Evolutionary conservation across 169 alveolate species (phyloP).

Genomic region (Eimeria tenella): DNA sequence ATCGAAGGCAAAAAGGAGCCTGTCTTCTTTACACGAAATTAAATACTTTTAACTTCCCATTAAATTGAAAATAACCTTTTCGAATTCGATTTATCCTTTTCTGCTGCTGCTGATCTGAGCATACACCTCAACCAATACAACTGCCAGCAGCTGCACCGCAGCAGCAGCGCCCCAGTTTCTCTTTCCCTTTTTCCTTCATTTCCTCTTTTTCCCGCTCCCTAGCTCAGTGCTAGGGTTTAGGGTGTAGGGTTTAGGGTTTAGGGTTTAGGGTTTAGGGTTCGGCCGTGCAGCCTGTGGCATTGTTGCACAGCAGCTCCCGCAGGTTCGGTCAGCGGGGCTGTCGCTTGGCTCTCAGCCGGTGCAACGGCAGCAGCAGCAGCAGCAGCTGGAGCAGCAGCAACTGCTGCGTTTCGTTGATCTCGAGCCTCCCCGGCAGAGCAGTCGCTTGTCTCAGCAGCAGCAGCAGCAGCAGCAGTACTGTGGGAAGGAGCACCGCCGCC

Average conservation of each 20-base stretch:
- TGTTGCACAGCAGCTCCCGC: neutral
- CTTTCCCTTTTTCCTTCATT: neutral
- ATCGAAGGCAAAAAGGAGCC: too few relatives aligned
- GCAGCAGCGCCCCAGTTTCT: neutral
- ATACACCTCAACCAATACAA: too few relatives aligned
- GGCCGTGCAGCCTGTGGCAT: neutral
- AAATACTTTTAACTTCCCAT: too few relatives aligned
- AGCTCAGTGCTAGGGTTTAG: neutral
- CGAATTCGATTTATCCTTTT: too few relatives aligned
- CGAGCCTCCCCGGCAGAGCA: neutral
- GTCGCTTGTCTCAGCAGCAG: neutral
- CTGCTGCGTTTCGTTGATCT: neutral
- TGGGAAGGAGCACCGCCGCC: neutral
- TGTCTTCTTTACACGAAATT: too few relatives aligned
- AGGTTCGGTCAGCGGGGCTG: neutral
- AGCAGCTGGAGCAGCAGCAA: neutral
- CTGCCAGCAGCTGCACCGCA: too few relatives aligned
- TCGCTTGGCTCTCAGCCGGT: neutral
- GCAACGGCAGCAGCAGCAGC: neutral
- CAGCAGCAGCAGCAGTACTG: neutral
- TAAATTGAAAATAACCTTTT: too few relatives aligned
- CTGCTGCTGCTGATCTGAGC: too few relatives aligned
- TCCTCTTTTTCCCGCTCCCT: neutral
- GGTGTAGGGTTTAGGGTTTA: too few relatives aligned
- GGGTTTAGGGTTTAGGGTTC: too few relatives aligned